phyloP scores from a whole-genome alignment of 2,329 filamentous ascomycete species.

The Sphaerostilbella broomeana region DNA sequence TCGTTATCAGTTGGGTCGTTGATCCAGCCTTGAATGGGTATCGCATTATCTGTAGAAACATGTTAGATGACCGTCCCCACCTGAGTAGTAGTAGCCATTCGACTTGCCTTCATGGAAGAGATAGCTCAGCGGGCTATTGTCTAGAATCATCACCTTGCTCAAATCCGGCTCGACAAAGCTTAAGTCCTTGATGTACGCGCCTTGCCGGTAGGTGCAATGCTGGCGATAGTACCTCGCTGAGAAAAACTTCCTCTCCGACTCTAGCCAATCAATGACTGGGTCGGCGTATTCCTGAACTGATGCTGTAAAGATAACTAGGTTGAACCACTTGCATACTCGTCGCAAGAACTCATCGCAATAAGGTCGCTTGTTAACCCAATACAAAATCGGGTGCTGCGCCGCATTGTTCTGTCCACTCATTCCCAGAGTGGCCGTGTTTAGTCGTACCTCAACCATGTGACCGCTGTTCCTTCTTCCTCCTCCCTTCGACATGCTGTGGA shows the following conservation, averaged over 20 bases:
- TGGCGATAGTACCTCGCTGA: constrained; percentile 90
- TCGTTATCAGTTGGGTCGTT: constrained; percentile 97
- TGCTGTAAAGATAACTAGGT: constrained; percentile 91
- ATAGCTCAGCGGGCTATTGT: constrained; percentile 97
- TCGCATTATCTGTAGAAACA: constrained; percentile 76
- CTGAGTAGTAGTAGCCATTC: too few species aligned
- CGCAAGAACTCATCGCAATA: constrained; percentile 95
- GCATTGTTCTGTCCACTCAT: constrained; percentile 57
- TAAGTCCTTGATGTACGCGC: constrained; percentile 96
- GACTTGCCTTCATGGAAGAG: constrained; percentile 93
- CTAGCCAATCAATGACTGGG: constrained; percentile 97
- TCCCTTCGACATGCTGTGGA: constrained; percentile 96
- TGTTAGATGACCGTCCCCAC: constrained; percentile 3
- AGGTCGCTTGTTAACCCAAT: constrained; percentile 97
- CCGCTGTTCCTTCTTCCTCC: constrained; percentile 91
- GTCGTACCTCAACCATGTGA: constrained; percentile 97
- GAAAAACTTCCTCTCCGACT: constrained; percentile 95
- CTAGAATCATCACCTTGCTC: constrained; percentile 97
- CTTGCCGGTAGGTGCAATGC: constrained; percentile 92
- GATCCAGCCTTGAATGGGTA: constrained; percentile 99
- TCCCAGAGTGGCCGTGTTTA: constrained; percentile 65
- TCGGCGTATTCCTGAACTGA: constrained; percentile 98
- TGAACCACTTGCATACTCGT: constrained; percentile 94
- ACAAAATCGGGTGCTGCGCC: constrained; percentile 91
- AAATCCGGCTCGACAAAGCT: constrained; percentile 93